Conservation (phyloP, 768 basidiomycete species). For the Dendrothele bispora region DNA sequence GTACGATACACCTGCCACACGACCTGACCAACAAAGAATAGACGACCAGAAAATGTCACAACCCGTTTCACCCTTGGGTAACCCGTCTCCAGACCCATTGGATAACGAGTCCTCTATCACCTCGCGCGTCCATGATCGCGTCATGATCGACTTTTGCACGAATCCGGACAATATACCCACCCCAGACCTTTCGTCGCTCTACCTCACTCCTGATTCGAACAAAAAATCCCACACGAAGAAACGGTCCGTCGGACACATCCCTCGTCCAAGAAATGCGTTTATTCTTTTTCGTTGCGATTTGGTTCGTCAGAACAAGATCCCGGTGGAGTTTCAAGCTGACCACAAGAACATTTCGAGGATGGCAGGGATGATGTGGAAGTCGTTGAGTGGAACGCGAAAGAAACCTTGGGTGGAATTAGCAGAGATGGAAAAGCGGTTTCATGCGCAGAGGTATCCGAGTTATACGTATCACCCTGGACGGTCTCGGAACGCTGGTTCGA, state of each 20-base stretch:
- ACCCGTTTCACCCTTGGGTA: too few species aligned
- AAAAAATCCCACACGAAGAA: constrained; percentile 52
- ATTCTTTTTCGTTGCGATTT: constrained; percentile 79
- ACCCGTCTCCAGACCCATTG: too few species aligned
- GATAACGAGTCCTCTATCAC: too few species aligned
- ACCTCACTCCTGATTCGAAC: neutral
- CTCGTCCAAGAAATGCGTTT: constrained; percentile 76
- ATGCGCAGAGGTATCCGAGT: constrained; percentile 39
- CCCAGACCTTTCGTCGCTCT: constrained; percentile 3
- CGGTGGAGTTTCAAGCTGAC: constrained; percentile 55
- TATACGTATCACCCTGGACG: constrained; percentile 40
- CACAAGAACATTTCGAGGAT: constrained; percentile 70
- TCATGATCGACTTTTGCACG: too few species aligned
- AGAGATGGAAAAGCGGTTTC: constrained; percentile 43
- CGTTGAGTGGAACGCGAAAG: constrained; percentile 45
- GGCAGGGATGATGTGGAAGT: constrained; percentile 66
- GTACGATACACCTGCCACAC: too few species aligned
- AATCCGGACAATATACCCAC: too few species aligned
- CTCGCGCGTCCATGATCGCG: too few species aligned
- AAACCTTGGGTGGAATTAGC: constrained; percentile 54
- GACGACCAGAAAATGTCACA: too few species aligned
- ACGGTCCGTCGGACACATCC: constrained; percentile 55
- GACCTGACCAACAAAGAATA: too few species aligned
- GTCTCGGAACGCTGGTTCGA: constrained; percentile 4
- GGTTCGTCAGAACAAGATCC: constrained; percentile 59